These are phyloP conservation scores for Ceratocystis alfenasii DNA, from an alignment of 2,329 filamentous ascomycete species.

Conservation along the genomic window DNA sequence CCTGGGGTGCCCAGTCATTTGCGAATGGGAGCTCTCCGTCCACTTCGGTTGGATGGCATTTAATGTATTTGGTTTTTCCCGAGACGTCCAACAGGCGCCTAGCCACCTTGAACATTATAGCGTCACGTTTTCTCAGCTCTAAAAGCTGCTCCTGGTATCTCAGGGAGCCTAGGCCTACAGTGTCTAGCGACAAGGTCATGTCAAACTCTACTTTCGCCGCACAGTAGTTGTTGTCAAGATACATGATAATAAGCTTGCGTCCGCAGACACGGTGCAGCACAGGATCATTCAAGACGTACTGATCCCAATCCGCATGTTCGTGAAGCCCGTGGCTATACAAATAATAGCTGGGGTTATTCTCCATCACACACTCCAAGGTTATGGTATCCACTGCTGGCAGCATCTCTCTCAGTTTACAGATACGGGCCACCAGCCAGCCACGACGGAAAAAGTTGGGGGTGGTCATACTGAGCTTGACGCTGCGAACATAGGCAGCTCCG, in stretches of 20 bases:
- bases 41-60: too few relatives aligned
- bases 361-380: not conserved
- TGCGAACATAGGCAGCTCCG: slow-evolving; percentile 1
- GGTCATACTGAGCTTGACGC: slow-evolving; percentile 12
- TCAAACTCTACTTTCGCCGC: not conserved
- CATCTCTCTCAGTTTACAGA: not conserved
- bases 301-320: slow-evolving; percentile 23
- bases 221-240: slow-evolving; percentile 22
- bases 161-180: not conserved
- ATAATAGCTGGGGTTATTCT: too few relatives aligned
- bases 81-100: too few relatives aligned
- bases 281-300: slow-evolving; percentile 25
- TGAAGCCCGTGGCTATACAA: not conserved
- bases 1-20: not conserved
- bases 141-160: too few relatives aligned
- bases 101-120: too few relatives aligned
- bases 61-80: too few relatives aligned
- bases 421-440: not conserved
- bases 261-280: not conserved
- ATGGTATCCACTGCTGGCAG: not conserved
- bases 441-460: not conserved
- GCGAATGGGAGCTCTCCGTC: too few relatives aligned
- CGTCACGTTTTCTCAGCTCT: too few relatives aligned
- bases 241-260: not conserved
- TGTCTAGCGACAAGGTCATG: not conserved